Percentiles rank a stretch among this genome's conserved stretches.
phyloP scores from a whole-genome alignment of 2,329 filamentous ascomycete species.

The Rachicladosporium sp. region DNA sequence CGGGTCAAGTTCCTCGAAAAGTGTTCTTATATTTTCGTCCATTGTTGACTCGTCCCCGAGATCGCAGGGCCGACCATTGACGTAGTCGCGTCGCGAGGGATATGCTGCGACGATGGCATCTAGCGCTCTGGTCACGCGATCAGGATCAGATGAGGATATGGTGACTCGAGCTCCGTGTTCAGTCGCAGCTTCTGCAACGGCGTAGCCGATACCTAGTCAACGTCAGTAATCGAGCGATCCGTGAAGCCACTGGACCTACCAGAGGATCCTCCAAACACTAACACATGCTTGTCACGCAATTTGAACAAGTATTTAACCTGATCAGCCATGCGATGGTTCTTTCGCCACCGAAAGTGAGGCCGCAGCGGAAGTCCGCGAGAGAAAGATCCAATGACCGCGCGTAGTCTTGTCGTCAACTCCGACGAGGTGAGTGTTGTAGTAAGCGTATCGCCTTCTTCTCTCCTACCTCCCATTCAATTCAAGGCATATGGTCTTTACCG shows the following conservation, averaged over 20 bases:
- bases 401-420: too few species aligned
- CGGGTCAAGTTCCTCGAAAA: conserved; percentile 29
- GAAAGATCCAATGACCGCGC: too few species aligned
- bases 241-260: neutral
- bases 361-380: too few species aligned
- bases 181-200: conserved; percentile 45
- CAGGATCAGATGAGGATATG: conserved; percentile 45
- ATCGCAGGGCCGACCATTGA: conserved; percentile 36
- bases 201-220: conserved; percentile 44
- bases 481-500: too few species aligned
- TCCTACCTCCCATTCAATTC: too few species aligned
- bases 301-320: too few species aligned
- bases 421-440: too few species aligned
- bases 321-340: too few species aligned
- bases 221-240: neutral
- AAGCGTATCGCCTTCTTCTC: too few species aligned
- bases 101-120: conserved; percentile 31
- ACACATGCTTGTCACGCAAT: too few species aligned
- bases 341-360: too few species aligned
- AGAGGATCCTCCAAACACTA: too few species aligned
- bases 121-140: conserved; percentile 37
- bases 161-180: conserved; percentile 44
- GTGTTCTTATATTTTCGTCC: conserved; percentile 30
- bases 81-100: conserved; percentile 25
- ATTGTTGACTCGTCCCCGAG: conserved; percentile 35